Percentiles rank a stretch among this genome's conserved stretches.
Conservation (phyloP, 495 filamentous ascomycete genomes). For the Aspergillus kassunensis region DNA sequence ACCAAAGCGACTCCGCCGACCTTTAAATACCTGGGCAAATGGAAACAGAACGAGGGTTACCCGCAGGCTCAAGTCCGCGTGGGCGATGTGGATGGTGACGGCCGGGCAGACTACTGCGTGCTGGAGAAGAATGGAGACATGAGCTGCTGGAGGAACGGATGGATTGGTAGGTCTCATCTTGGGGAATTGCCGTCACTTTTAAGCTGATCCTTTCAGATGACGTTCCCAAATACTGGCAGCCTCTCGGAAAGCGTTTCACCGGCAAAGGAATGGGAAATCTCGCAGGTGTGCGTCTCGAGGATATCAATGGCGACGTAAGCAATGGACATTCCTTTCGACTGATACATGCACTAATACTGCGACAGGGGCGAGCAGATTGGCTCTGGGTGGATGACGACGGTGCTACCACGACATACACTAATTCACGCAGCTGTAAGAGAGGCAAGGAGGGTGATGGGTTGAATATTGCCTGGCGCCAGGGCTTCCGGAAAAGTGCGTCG, state of each 20-base stretch:
- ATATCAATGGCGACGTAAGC: slow-evolving; percentile 4
- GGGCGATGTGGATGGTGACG: slow-evolving; percentile 10
- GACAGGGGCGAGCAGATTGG: background rate
- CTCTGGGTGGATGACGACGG: slow-evolving; percentile 5
- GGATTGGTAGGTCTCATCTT: background rate
- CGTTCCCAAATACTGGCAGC: slow-evolving; percentile 5
- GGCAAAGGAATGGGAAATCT: slow-evolving; percentile 6
- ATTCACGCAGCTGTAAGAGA: background rate
- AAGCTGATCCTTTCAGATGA: background rate
- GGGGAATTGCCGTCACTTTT: too few relatives aligned
- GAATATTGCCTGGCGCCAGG: slow-evolving; percentile 1
- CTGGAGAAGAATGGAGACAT: slow-evolving; percentile 15
- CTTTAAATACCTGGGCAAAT: background rate
- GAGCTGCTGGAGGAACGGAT: slow-evolving; percentile 22
- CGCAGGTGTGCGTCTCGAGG: background rate
- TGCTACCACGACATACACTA: background rate
- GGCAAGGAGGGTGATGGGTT: slow-evolving; percentile 1
- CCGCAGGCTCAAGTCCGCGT: slow-evolving; percentile 2
- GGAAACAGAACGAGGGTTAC: background rate
- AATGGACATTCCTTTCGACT: background rate
- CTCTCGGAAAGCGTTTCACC: slow-evolving; percentile 2
- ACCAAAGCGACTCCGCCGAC: background rate
- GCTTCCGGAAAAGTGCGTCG: background rate
- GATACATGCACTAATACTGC: background rate
- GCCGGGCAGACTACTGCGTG: slow-evolving; percentile 12